A percentile compares a stretch with the other conserved stretches of the same genome.
Evolutionary conservation across 1,284 basidiomycete species (phyloP).

Genomic region (Cutaneotrichosporon cavernicola): DNA sequence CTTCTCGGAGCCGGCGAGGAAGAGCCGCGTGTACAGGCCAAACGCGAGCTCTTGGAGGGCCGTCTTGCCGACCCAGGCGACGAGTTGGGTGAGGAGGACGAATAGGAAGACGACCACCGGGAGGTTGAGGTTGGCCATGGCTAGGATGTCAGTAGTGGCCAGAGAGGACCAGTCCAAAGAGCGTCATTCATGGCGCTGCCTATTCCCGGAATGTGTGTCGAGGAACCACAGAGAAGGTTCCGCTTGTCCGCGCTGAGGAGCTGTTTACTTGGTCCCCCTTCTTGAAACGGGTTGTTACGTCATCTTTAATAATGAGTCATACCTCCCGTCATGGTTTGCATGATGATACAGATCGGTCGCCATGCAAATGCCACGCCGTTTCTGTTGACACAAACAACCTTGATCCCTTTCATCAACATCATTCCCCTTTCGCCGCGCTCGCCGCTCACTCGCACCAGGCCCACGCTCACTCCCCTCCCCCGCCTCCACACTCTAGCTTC

Average conservation of each 20-base stretch:
- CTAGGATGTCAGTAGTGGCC: constrained; percentile 23
- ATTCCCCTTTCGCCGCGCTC: background rate
- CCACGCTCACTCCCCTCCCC: background rate
- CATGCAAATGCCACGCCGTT: background rate
- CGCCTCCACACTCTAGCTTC: background rate
- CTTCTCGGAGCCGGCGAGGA: constrained; percentile 60
- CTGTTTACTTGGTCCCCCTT: background rate
- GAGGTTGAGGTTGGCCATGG: constrained; percentile 52
- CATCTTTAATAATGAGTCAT: background rate
- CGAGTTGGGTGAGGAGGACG: constrained; percentile 74
- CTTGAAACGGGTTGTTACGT: background rate
- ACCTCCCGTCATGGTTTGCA: background rate
- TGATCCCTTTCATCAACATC: background rate
- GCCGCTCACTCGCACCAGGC: background rate
- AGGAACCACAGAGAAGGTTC: constrained; percentile 1
- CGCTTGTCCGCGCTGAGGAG: background rate
- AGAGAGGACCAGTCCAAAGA: background rate
- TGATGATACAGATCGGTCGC: background rate
- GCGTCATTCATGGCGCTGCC: background rate
- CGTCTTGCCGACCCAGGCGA: constrained; percentile 82
- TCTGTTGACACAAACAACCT: background rate
- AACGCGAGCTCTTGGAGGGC: constrained; percentile 75
- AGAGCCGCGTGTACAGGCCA: constrained; percentile 65
- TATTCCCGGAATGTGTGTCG: background rate
- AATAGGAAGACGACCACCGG: constrained; percentile 75